Evolutionary conservation across 108 stramenopile species (phyloP), one percentile per base, ranked within the genome.

Genomic region (Nitzschia sp.): DNA sequence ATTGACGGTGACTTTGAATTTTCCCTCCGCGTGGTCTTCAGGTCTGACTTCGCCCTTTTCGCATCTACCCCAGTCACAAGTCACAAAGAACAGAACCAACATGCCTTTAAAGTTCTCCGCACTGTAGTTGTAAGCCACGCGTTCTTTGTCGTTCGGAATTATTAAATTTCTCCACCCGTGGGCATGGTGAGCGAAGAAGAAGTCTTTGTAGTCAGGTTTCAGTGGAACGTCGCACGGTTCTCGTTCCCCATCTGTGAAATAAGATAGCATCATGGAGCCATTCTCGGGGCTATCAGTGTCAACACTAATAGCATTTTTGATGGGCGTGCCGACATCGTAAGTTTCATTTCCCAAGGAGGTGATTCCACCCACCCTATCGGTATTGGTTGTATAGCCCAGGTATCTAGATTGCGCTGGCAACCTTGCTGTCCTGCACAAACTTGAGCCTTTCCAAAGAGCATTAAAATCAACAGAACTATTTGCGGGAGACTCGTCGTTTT

Each of bases 161-260:
- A 48, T 63, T 5, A 82, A 32, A 11, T 45, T 57, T 2, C 35
- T 19, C 78, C 67, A 68, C 13, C 77, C 81, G 53, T 79, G 54
- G 3, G 31, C 32, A 6, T 51, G 9, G 38, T 66, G 49, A 21
- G 53, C 48, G 24, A 48, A 70, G 48, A 74, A 85, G 38, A 67
- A 77, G 57, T 85, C 85, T 34, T 79, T 76, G 64, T 71, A 74
- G 51, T 82, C 81, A 23, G 75, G 71, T 23, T 72, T 72, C 11
- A 73, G n/a, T 13, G 51, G 47, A 9, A 70, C 67, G 30, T 19
- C 3, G 23, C 45, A 63, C 23, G 13, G n/a, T 59, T 62, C 54
- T 2, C 59, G 54, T 1, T 57, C 53, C 28, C 56, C 47, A 1
- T 64, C 55, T 27, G 30, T 31, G 9, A 42, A 9, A 25, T 59